Conservation (phyloP, 768 basidiomycete species). For the Auricularia sp. region DNA sequence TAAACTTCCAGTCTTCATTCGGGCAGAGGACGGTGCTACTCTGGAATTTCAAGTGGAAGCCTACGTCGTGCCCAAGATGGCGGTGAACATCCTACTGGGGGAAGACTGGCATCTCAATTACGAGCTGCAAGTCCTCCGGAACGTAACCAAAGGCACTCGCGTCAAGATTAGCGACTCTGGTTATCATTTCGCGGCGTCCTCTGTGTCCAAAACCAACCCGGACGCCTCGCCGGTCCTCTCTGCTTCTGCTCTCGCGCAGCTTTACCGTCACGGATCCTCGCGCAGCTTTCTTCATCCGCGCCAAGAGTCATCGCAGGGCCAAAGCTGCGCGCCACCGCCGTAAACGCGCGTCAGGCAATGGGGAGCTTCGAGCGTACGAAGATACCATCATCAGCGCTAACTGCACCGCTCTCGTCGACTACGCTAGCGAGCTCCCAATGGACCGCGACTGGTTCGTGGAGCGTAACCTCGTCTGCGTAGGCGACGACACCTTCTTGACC, state of each 20-base stretch:
- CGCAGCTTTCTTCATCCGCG: background rate
- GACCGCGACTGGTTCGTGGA: background rate
- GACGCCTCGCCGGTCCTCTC: background rate
- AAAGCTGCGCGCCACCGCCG: background rate
- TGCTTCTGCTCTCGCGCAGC: background rate
- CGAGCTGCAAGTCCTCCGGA: constrained; percentile 9
- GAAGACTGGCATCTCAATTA: constrained; percentile 21
- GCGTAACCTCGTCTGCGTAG: background rate
- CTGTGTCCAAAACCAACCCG: background rate
- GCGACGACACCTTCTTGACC: background rate
- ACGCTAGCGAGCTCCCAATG: background rate
- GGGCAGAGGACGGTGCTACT: background rate
- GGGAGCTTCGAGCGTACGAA: background rate
- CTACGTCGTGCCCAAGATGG: constrained; percentile 19
- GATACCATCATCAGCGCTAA: constrained; percentile 3
- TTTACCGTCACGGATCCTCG: background rate
- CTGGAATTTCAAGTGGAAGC: background rate
- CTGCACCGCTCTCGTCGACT: background rate
- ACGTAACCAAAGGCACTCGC: background rate
- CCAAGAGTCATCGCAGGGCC: background rate
- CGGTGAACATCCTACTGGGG: constrained; percentile 25
- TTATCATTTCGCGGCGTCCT: background rate
- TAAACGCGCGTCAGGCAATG: background rate
- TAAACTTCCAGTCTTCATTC: background rate
- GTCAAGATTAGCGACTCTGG: background rate